A percentile compares a stretch with the other conserved stretches of the same genome.
Evolutionary conservation across 2,329 filamentous ascomycete genomes (phyloP).

Genomic region (Penicillium occitanis): DNA sequence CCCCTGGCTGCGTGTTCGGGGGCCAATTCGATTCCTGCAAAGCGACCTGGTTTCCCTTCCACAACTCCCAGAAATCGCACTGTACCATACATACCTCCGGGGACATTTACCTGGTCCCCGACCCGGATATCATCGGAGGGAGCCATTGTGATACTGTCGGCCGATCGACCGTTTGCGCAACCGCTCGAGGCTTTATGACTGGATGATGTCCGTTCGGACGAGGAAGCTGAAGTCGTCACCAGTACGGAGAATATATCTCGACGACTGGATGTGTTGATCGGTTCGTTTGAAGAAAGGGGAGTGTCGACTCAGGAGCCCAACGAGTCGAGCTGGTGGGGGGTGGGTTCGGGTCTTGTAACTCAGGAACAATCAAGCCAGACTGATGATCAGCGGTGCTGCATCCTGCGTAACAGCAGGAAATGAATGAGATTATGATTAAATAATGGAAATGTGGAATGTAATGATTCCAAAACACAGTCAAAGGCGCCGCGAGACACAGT

Average conservation of each 20-base stretch:
- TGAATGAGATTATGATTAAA: neutral
- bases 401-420: neutral
- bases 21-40: constrained; percentile 88
- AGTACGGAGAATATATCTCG: neutral
- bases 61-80: constrained; percentile 88
- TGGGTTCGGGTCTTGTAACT: constrained; percentile 2
- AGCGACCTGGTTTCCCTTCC: constrained; percentile 82
- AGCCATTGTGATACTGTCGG: constrained; percentile 32
- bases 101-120: constrained; percentile 85
- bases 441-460: neutral
- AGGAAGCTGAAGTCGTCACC: neutral
- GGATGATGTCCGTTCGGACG: constrained; percentile 1
- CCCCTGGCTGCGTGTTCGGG: constrained; percentile 76
- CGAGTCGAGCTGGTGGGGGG: constrained; percentile 11
- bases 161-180: constrained; percentile 1
- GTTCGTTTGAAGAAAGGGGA: constrained; percentile 15
- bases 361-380: neutral
- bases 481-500: neutral
- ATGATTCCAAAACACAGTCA: neutral
- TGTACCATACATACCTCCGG: constrained; percentile 85
- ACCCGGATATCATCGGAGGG: constrained; percentile 60
- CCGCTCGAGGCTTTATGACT: neutral
- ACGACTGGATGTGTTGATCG: neutral
- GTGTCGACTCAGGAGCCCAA: constrained; percentile 4
- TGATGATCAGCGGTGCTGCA: neutral